Conservation (phyloP, 108 stramenopile species). For the Chaetoceros tenuissimus region DNA sequence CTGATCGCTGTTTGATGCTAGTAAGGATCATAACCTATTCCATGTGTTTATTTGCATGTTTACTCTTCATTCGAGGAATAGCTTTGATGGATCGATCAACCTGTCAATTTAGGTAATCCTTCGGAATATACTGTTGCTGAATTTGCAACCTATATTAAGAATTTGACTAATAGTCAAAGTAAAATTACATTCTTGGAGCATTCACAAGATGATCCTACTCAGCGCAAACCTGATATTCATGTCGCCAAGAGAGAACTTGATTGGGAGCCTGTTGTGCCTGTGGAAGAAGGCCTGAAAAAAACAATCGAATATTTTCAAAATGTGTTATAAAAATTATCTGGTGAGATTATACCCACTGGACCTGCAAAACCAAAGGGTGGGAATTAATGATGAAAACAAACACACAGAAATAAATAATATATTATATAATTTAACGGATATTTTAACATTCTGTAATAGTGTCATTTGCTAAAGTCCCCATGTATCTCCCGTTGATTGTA, state of each 20-base stretch:
- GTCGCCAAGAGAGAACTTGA: conserved; percentile 82
- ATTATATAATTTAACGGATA: no score
- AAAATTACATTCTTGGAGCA: conserved; percentile 68
- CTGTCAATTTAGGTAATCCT: conserved; percentile 98
- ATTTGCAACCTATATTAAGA: conserved; percentile 82
- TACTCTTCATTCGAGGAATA: conserved; percentile 72
- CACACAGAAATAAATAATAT: no score
- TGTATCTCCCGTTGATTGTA: no score
- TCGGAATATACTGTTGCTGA: conserved; percentile 91
- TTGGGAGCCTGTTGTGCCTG: conserved; percentile 86
- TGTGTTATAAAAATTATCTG: conserved; percentile 65
- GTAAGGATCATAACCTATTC: no score
- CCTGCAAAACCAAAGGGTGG: conserved; percentile 45
- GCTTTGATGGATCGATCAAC: conserved; percentile 56
- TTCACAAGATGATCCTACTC: conserved; percentile 87
- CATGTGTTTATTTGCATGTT: no score
- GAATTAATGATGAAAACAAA: no score
- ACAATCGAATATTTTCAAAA: conserved; percentile 91
- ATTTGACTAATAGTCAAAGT: conserved; percentile 50
- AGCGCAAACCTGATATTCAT: conserved; percentile 92
- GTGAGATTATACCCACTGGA: conserved; percentile 87
- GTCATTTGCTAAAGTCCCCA: no score
- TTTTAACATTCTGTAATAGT: no score
- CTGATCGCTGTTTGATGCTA: no score
- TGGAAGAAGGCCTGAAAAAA: conserved; percentile 78